Conservation (phyloP, 352 stramenopile genomes). For the Phytopythium vexans region DNA sequence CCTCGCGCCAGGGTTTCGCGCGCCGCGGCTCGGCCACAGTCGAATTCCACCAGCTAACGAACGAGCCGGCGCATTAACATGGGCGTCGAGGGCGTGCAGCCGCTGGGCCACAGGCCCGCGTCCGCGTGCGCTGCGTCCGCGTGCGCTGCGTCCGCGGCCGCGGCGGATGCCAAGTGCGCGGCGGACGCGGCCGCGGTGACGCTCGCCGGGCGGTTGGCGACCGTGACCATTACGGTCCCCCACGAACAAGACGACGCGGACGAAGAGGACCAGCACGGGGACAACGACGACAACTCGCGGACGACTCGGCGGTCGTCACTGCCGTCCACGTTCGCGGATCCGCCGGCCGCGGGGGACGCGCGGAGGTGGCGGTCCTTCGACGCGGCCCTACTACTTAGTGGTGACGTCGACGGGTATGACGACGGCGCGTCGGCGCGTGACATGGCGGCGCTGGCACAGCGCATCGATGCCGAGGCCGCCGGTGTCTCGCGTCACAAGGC, state of each 20-base stretch:
- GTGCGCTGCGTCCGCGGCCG: conserved; percentile 9
- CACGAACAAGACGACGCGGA: too few relatives aligned
- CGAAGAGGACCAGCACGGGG: conserved; percentile 9
- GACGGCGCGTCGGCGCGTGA: conserved; percentile 26
- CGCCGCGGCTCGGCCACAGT: too few relatives aligned
- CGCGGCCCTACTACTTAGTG: conserved; percentile 16
- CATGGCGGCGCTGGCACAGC: conserved; percentile 31
- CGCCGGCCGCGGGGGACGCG: conserved; percentile 3
- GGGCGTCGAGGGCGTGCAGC: conserved; percentile 24
- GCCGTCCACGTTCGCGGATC: conserved; percentile 50
- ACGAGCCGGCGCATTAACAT: conserved; percentile 5
- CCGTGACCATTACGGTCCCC: background rate
- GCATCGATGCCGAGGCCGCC: conserved; percentile 52
- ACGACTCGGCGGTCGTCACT: conserved; percentile 59
- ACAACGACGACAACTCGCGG: conserved; percentile 20
- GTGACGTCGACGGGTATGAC: conserved; percentile 19
- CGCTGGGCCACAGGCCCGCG: too few relatives aligned
- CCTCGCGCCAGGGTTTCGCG: too few relatives aligned
- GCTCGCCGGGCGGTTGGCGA: conserved; percentile 5
- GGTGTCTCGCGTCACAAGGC: conserved; percentile 37
- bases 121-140: background rate
- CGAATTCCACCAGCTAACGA: background rate
- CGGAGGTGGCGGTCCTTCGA: conserved; percentile 19
- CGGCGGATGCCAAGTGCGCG: background rate
- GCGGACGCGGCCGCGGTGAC: background rate